These are phyloP conservation scores for Curvularia sp. DNA, from an alignment of 2,329 filamentous ascomycete genomes.

Conservation along the genomic window DNA sequence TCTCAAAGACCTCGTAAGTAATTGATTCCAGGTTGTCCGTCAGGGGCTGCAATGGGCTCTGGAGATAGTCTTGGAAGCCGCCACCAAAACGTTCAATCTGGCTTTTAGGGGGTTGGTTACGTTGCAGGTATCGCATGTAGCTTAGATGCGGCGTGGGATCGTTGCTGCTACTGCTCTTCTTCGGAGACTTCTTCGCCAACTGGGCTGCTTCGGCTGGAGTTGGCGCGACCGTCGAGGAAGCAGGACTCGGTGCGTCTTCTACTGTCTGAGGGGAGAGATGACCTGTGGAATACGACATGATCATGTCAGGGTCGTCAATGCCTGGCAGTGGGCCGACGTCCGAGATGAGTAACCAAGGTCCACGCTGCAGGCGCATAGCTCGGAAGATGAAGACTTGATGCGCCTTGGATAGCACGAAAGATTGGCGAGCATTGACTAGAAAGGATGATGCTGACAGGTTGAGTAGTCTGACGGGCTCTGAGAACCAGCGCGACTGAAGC, in stretches of 20 bases:
- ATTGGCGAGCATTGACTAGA: constrained; percentile 65
- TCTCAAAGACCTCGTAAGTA: constrained; percentile 98
- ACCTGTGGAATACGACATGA: constrained; percentile 48
- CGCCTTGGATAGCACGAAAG: constrained; percentile 64
- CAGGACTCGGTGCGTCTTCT: constrained; percentile 44
- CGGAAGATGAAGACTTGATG: constrained; percentile 65
- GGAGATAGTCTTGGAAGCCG: constrained; percentile 91
- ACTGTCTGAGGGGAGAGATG: constrained; percentile 55
- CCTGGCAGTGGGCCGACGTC: constrained; percentile 65
- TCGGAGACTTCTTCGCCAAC: constrained; percentile 43
- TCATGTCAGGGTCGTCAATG: constrained; percentile 51
- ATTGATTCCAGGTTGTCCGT: constrained; percentile 97
- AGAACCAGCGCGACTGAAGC: constrained; percentile 68
- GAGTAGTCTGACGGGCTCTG: constrained; percentile 66
- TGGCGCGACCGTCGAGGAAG: constrained; percentile 56
- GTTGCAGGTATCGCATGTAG: constrained; percentile 85
- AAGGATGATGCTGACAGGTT: constrained; percentile 63
- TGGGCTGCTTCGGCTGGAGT: constrained; percentile 72
- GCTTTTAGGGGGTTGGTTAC: constrained; percentile 73
- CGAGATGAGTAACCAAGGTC: constrained; percentile 68
- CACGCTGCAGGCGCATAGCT: constrained; percentile 63
- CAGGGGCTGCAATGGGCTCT: constrained; percentile 91
- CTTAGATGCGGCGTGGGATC: constrained; percentile 72
- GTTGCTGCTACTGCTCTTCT: constrained; percentile 56
- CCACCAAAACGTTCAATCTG: constrained; percentile 71